These are phyloP conservation scores for Lachnellula cervina DNA, from an alignment of 2,329 filamentous ascomycete genomes.

Conservation along the genomic window DNA sequence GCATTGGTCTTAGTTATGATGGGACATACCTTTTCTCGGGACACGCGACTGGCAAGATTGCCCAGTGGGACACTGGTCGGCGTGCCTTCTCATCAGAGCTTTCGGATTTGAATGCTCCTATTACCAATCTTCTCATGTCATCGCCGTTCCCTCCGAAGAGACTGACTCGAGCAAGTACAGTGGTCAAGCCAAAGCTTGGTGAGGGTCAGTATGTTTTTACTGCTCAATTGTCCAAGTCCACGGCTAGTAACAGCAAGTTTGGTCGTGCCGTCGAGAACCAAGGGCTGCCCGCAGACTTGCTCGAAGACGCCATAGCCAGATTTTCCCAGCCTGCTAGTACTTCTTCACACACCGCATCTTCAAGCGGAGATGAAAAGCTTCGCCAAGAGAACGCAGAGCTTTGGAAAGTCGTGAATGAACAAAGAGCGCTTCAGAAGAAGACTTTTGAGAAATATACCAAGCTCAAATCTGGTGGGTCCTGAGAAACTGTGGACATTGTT, in stretches of 20 bases:
- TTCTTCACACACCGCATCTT: slow-evolving; percentile 28
- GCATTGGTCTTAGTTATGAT: slow-evolving; percentile 74
- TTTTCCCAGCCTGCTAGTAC: slow-evolving; percentile 33
- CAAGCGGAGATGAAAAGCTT: slow-evolving; percentile 34
- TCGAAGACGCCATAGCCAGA: slow-evolving; percentile 47
- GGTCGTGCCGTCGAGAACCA: slow-evolving; percentile 16
- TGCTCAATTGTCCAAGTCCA: slow-evolving; percentile 51
- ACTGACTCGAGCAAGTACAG: slow-evolving; percentile 48
- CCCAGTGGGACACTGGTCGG: slow-evolving; percentile 68
- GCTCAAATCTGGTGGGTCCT: slow-evolving; percentile 22
- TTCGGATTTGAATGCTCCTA: slow-evolving; percentile 62
- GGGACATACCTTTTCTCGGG: slow-evolving; percentile 75
- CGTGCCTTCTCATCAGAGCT: slow-evolving; percentile 26
- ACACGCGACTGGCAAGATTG: slow-evolving; percentile 72
- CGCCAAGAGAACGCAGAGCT: slow-evolving; percentile 41
- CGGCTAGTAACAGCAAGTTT: slow-evolving; percentile 11
- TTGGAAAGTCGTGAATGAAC: slow-evolving; percentile 42
- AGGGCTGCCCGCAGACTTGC: slow-evolving; percentile 32
- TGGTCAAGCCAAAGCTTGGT: slow-evolving; percentile 77
- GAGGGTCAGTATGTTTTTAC: slow-evolving; percentile 61
- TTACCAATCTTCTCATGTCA: slow-evolving; percentile 76
- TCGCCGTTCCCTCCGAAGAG: slow-evolving; percentile 49
- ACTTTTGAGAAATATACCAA: slow-evolving; percentile 31
- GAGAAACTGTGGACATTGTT: slow-evolving; percentile 6
- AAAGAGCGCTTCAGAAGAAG: slow-evolving; percentile 39